A percentile compares a stretch with the other conserved stretches of the same genome.
Conservation (phyloP, 805 yeast genomes). For the Candida palmyrensis region DNA sequence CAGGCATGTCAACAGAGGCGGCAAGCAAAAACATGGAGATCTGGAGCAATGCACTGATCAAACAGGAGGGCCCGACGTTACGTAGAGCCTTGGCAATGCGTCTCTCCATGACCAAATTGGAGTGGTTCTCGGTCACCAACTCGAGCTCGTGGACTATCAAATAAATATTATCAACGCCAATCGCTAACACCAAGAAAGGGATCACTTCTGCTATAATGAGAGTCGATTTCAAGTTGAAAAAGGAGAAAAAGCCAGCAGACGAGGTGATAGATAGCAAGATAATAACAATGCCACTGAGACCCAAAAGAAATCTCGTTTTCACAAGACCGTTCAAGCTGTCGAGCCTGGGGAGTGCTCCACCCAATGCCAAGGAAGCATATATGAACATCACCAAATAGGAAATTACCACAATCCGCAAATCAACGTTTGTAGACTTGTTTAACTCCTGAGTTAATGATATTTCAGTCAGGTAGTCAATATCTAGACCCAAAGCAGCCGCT, state of each 20-base stretch:
- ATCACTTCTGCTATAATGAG: slow-evolving; percentile 94
- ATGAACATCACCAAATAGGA: slow-evolving; percentile 85
- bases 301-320: slow-evolving; percentile 66
- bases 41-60: slow-evolving; percentile 73
- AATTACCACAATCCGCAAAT: slow-evolving; percentile 58
- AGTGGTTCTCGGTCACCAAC: not conserved
- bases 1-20: slow-evolving; percentile 86
- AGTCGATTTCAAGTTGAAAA: slow-evolving; percentile 78
- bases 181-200: slow-evolving; percentile 86
- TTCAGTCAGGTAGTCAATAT: slow-evolving; percentile 75
- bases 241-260: slow-evolving; percentile 76
- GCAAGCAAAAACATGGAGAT: slow-evolving; percentile 77
- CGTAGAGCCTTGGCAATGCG: slow-evolving; percentile 63
- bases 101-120: slow-evolving; percentile 38
- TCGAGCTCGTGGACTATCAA: slow-evolving; percentile 72
- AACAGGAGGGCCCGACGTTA: slow-evolving; percentile 81
- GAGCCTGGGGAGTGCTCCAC: slow-evolving; percentile 47
- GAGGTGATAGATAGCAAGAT: slow-evolving; percentile 77
- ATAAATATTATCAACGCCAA: slow-evolving; percentile 95
- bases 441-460: slow-evolving; percentile 81
- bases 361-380: slow-evolving; percentile 79
- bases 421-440: slow-evolving; percentile 76
- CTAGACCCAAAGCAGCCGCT: slow-evolving; percentile 48
- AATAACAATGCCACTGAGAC: slow-evolving; percentile 77
- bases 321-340: slow-evolving; percentile 28